Evolutionary conservation across 1,139 yeast species (phyloP).

Genomic region (Suhomyces ambrosiae): DNA sequence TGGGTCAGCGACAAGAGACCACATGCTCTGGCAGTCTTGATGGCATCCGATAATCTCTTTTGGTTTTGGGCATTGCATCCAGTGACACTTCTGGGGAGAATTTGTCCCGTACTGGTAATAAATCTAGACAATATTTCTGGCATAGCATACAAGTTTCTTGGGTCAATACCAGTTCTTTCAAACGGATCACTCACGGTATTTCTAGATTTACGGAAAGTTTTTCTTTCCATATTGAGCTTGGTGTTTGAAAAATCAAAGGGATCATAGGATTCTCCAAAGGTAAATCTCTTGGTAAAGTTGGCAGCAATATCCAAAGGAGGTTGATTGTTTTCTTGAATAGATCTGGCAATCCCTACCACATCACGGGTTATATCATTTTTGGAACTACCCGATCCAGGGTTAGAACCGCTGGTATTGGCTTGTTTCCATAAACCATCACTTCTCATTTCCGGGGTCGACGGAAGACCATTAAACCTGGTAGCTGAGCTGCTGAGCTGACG

Average conservation of each 20-base stretch:
- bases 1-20: conserved; percentile 69
- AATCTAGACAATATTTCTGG: conserved; percentile 64
- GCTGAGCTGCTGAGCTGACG: conserved; percentile 10
- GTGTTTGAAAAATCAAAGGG: conserved; percentile 75
- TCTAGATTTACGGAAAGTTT: conserved; percentile 22
- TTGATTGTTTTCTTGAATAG: conserved; percentile 29
- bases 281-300: conserved; percentile 43
- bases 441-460: conserved; percentile 39
- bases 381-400: conserved; percentile 14
- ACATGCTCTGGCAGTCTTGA: conserved; percentile 67
- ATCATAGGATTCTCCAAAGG: conserved; percentile 55
- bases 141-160: conserved; percentile 64
- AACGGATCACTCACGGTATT: conserved; percentile 41
- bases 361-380: conserved; percentile 24
- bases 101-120: conserved; percentile 65
- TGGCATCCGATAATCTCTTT: conserved; percentile 63
- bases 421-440: conserved; percentile 31
- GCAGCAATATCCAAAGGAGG: conserved; percentile 31
- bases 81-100: conserved; percentile 66
- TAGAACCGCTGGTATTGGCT: conserved; percentile 15
- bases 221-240: conserved; percentile 44
- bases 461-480: conserved; percentile 18
- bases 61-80: conserved; percentile 66
- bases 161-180: conserved; percentile 60
- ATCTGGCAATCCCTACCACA: conserved; percentile 35